Conservation (phyloP, 1,284 basidiomycete species). For the Ustilago cynodontis region DNA sequence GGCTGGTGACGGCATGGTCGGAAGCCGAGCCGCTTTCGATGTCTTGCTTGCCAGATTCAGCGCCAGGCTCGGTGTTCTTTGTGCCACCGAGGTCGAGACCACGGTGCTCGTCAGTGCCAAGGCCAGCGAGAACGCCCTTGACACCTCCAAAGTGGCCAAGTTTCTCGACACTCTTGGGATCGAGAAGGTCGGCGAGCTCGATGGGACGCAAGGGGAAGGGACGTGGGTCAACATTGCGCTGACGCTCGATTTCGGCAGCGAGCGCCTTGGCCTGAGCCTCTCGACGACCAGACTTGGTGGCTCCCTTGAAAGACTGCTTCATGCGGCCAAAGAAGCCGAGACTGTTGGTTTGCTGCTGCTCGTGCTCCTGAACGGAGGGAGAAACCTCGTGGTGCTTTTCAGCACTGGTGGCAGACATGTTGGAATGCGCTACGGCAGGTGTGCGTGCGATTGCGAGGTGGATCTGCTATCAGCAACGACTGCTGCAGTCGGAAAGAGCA, state of each 20-base stretch:
- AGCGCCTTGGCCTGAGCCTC: conserved; percentile 54
- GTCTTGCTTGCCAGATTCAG: conserved; percentile 12
- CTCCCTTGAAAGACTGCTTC: conserved; percentile 45
- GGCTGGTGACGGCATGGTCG: conserved; percentile 9
- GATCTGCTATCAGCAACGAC: not conserved
- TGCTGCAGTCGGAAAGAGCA: not conserved
- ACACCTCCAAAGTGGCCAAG: conserved; percentile 83
- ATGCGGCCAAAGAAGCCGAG: conserved; percentile 31
- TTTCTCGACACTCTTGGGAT: conserved; percentile 81
- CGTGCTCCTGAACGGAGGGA: not conserved
- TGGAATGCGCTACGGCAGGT: not conserved
- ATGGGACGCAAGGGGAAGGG: conserved; percentile 75
- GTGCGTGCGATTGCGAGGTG: not conserved
- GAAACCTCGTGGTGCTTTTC: conserved; percentile 17
- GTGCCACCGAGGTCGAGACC: conserved; percentile 58
- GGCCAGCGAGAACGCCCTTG: conserved; percentile 77
- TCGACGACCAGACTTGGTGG: conserved; percentile 45
- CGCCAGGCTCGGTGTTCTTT: conserved; percentile 37
- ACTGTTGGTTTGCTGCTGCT: conserved; percentile 7
- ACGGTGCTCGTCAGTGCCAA: conserved; percentile 78
- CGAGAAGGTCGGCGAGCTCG: conserved; percentile 85
- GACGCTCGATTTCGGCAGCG: conserved; percentile 51
- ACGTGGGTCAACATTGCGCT: conserved; percentile 58
- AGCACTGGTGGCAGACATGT: conserved; percentile 11
- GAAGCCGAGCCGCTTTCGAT: conserved; percentile 24